Evolutionary conservation across 352 stramenopile genomes (phyloP), one percentile per base, ranked within the genome.

Genomic region (Phytophthora citrophthora): DNA sequence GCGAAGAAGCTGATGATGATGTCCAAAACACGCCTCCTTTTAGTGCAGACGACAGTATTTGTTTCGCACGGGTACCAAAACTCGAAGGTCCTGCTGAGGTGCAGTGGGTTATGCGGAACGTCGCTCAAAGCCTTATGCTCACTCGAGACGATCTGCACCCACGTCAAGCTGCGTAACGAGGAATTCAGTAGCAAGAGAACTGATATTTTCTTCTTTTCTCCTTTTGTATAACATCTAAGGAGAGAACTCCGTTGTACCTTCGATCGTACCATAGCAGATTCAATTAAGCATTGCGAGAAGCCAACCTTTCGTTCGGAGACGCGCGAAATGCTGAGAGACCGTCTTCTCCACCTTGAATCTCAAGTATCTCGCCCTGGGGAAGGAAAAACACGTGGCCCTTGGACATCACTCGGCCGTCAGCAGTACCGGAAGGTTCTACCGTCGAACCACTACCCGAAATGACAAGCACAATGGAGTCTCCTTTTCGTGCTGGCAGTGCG

Each of bases 71-170:
- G 13, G 49, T 58, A 43, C 54, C 53, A 26, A 74, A 74, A 43
- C 54, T 77, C 29, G 57, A 69, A 50, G 61, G 64, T 23, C 73
- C 81, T 1, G 73, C 70, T 1, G 84, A 93, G 49, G 84, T 91
- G 24, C 78, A 87, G 51, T 91, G 77, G 84, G 84, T 93, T 44
- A 91, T 93, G 72, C 72, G 72, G 4, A 91, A 88, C 13, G 81
- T 90, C 7, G 81, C 79, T 2, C 77, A 90, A 54, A 92, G 83
- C 44, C 61, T 92, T 8, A 71, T 88, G 64, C 68, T 89, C 56
- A 90, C 77, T 54, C 68, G 63, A 54, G 77, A 90, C 4, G 77
- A 85, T 12, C n/a, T 76, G 16, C 45, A 73, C 36, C 51, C 54
- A 1, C 59, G 45, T 16, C 46, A 68, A 48, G 55, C 58, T 47